phyloP scores from a whole-genome alignment of 2,329 filamentous ascomycete species.

The Fusarium illudens region DNA sequence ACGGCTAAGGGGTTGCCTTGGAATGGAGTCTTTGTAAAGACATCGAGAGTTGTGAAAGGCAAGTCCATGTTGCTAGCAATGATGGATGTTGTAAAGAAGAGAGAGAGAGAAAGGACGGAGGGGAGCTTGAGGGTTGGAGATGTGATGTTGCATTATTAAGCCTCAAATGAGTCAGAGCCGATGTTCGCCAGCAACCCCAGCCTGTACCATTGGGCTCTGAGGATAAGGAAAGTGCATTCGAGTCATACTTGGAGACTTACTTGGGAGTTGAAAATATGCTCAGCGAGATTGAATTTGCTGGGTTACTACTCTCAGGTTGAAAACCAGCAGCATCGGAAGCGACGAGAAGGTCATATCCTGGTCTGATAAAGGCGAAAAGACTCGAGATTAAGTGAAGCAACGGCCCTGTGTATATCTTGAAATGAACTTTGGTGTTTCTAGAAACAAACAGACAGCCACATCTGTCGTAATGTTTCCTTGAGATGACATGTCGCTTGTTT shows the following conservation, averaged over 20 bases:
- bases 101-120: not conserved
- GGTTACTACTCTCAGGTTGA: too few species aligned
- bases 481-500: not conserved
- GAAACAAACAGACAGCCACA: too few species aligned
- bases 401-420: too few species aligned
- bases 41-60: slow-evolving; percentile 62
- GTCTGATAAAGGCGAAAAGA: too few species aligned
- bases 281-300: not conserved
- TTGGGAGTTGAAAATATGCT: too few species aligned
- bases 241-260: not conserved
- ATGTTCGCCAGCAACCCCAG: not conserved
- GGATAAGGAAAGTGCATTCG: not conserved
- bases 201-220: not conserved
- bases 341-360: too few species aligned
- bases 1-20: slow-evolving; percentile 68
- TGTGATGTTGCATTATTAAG: not conserved
- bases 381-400: too few species aligned
- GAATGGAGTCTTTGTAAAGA: slow-evolving; percentile 62
- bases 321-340: too few species aligned
- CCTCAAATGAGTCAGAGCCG: not conserved
- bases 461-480: too few species aligned
- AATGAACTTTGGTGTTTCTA: too few species aligned
- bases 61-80: slow-evolving; percentile 44
- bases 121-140: not conserved
- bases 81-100: not conserved